Conservation (phyloP, 805 yeast species). For the Spathaspora passalidarum region DNA sequence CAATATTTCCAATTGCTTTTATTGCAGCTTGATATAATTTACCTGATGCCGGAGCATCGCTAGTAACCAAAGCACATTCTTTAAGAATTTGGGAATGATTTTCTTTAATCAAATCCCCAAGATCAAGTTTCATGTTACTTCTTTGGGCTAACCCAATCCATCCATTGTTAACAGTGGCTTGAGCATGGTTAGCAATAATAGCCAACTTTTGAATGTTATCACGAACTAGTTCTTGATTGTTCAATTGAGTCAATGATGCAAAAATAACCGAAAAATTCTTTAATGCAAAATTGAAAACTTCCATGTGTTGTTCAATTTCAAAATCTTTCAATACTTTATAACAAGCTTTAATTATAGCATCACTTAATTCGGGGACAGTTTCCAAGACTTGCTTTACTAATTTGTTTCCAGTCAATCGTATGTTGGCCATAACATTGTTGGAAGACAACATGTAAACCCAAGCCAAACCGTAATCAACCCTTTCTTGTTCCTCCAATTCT, state of each 20-base stretch:
- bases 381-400: constrained; percentile 29
- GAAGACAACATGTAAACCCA: constrained; percentile 51
- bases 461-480: constrained; percentile 39
- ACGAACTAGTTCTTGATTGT: constrained; percentile 13
- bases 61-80: constrained; percentile 19
- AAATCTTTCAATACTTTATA: constrained; percentile 16
- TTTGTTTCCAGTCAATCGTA: constrained; percentile 31
- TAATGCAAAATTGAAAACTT: constrained; percentile 5
- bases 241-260: constrained; percentile 21
- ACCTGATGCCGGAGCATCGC: constrained; percentile 6
- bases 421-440: constrained; percentile 25
- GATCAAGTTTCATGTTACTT: constrained; percentile 50
- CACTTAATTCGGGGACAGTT: constrained; percentile 28
- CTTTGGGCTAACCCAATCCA: constrained; percentile 79
- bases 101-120: constrained; percentile 50
- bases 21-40: constrained; percentile 41
- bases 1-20: constrained; percentile 43
- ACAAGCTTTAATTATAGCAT: constrained; percentile 43
- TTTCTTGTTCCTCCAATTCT: constrained; percentile 12
- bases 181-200: constrained; percentile 26
- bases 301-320: background rate
- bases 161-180: constrained; percentile 41
- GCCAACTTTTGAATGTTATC: constrained; percentile 21
- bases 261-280: constrained; percentile 23
- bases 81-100: constrained; percentile 20